Percentiles rank a stretch among this genome's conserved stretches.
These are phyloP conservation scores for Immersiella caudata DNA, from an alignment of 495 filamentous ascomycete genomes.

Conservation along the genomic window DNA sequence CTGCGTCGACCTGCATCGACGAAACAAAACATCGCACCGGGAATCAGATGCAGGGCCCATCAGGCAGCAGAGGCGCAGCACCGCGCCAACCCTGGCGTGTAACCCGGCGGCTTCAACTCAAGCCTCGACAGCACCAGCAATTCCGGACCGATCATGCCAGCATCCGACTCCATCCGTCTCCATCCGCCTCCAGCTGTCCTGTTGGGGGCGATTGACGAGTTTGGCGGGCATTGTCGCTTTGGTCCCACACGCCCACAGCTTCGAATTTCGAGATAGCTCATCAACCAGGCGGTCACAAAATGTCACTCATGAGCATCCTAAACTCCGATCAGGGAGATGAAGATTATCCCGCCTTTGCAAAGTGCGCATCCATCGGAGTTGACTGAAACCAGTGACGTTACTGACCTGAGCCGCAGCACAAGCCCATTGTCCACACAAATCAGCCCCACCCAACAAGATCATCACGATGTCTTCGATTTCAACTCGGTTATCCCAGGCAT, in stretches of 20 bases:
- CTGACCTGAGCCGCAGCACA: background rate
- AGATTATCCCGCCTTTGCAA: background rate
- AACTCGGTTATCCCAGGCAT: background rate
- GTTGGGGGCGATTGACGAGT: background rate
- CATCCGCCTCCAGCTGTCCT: background rate
- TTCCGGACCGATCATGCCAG: background rate
- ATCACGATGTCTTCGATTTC: background rate
- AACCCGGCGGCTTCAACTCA: background rate
- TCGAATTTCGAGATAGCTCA: background rate
- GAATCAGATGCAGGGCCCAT: background rate
- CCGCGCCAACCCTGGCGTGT: background rate
- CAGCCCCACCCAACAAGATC: background rate
- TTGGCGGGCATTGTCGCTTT: background rate
- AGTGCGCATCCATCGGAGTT: background rate
- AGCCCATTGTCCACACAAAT: background rate
- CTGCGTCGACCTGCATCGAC: background rate
- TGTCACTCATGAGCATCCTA: conserved; percentile 3
- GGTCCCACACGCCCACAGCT: background rate
- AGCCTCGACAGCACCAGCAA: background rate
- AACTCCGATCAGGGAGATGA: background rate
- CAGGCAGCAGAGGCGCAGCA: background rate
- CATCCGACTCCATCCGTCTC: background rate
- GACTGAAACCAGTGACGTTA: background rate
- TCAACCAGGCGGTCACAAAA: background rate
- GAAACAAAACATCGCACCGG: background rate